phyloP scores from a whole-genome alignment of 495 filamentous ascomycete genomes.

The Acidiella bohemica region DNA sequence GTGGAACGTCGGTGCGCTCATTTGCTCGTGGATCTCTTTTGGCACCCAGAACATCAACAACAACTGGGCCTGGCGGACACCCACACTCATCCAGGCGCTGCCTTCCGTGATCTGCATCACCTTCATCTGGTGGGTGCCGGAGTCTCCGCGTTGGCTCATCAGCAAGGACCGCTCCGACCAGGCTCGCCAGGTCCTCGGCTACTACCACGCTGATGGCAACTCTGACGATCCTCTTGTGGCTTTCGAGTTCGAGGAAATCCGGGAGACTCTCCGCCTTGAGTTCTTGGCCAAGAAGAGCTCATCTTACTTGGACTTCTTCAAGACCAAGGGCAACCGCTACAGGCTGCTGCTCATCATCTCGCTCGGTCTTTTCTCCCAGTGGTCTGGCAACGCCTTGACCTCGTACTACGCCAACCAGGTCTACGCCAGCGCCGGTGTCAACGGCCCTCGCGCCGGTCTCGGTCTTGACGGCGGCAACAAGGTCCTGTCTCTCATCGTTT shows the following conservation, averaged over 20 bases:
- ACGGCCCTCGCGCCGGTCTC: not conserved
- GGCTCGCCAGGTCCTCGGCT: slow-evolving; percentile 12
- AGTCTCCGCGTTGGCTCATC: slow-evolving; percentile 14
- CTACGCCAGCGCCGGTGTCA: slow-evolving; percentile 44
- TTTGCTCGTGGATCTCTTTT: slow-evolving; percentile 31
- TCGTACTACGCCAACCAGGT: slow-evolving; percentile 49
- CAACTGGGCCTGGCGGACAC: slow-evolving; percentile 37
- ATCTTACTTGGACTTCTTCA: slow-evolving; percentile 43
- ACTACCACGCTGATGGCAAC: slow-evolving; percentile 43
- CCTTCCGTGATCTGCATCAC: slow-evolving; percentile 34
- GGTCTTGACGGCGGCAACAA: slow-evolving; percentile 7
- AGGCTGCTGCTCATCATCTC: slow-evolving; percentile 43
- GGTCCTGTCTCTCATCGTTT: slow-evolving; percentile 7
- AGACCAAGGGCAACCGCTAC: slow-evolving; percentile 54
- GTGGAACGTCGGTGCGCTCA: slow-evolving; percentile 32
- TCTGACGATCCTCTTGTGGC: slow-evolving; percentile 41
- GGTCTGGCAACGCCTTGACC: slow-evolving; percentile 48
- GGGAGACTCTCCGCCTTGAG: slow-evolving; percentile 26
- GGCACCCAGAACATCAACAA: slow-evolving; percentile 31
- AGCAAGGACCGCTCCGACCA: slow-evolving; percentile 18
- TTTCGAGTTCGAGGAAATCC: slow-evolving; percentile 38
- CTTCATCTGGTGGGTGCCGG: slow-evolving; percentile 32
- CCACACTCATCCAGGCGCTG: slow-evolving; percentile 32
- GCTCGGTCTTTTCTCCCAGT: slow-evolving; percentile 52
- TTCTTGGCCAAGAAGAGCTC: slow-evolving; percentile 29